Percentiles rank a stretch among this genome's conserved stretches.
Evolutionary conservation across 331 rosid genomes (phyloP).

Genomic region (Erythrophleum ivorense): DNA sequence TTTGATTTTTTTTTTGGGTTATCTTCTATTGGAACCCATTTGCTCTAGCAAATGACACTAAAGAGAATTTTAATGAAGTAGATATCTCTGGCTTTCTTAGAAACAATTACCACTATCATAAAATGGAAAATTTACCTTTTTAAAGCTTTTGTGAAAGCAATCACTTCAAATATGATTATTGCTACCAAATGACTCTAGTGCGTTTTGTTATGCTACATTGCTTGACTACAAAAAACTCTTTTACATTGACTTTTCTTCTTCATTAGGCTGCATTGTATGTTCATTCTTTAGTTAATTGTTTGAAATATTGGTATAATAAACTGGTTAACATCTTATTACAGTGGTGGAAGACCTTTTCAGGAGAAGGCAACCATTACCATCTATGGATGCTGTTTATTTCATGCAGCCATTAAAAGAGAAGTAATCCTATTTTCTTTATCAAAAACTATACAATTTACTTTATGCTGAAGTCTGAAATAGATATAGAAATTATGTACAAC

Average conservation of each 20-base stretch:
- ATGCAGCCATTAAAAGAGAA: conserved; percentile 91
- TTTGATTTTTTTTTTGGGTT: conserved; percentile 1
- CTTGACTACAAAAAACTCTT: conserved; percentile 2
- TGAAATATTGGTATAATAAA: conserved; percentile 31
- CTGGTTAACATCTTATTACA: conserved; percentile 50
- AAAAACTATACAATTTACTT: neutral
- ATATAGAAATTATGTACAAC: conserved; percentile 21
- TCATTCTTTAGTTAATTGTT: conserved; percentile 9
- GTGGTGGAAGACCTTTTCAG: conserved; percentile 98
- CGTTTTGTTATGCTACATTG: conserved; percentile 2
- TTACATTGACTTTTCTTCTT: neutral
- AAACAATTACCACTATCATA: conserved; percentile 9
- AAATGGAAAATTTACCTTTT: neutral
- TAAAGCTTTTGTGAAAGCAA: neutral
- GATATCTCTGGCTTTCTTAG: conserved; percentile 11
- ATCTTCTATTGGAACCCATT: conserved; percentile 8
- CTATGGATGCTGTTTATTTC: conserved; percentile 91
- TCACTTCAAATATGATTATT: neutral
- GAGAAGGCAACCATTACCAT: conserved; percentile 96
- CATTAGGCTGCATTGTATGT: conserved; percentile 18
- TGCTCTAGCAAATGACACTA: neutral
- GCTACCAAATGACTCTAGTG: conserved; percentile 15
- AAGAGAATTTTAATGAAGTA: neutral
- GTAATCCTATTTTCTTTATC: conserved; percentile 51
- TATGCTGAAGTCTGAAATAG: neutral